Base-by-base conservation (phyloP, 176 grass and related monocot species). In the Avena atlantica region DNA sequence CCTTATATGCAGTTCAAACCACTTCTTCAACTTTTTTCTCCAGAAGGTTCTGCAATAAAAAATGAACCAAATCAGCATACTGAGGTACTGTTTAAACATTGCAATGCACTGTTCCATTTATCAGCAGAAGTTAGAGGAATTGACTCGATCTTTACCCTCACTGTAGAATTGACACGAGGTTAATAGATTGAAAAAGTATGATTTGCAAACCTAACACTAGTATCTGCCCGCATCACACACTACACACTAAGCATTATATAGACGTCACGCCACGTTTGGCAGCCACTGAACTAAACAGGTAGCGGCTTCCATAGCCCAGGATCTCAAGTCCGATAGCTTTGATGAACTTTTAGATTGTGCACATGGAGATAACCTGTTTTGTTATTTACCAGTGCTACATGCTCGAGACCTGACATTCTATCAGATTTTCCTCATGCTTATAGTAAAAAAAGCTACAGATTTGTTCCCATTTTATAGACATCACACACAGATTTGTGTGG, bases 1-100 rank as follows among this genome's bases (percentile, higher is more conserved):
- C 27, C 58, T 86, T 73, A 74, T 74, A 73, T 91, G 83, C 88
- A 91, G 70, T 90, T 90, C 56, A 81, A 90, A 87, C 88, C 86
- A 47, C 47, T 77, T 84, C 84, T 89, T 83, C 83, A 91, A 53
- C 36, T 81, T 42, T 83, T 88, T 61, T 79, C 83, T 61, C 58
- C 25, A 36, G 85, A 93, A 92, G 88, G 47, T 62, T 64, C 37
- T 77, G 74, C 74, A 78, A 15, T 25, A 24, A 82, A 81, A 65
- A 88, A 88, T 84, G 78, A 62, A 66, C 78, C 79, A 88, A 62
- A 44, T 84, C 47, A 74, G 70, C 34, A 25, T 47, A 80, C 78
- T 31, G 47, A 96, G 91, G 94, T 96, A 91, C 45, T 56, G n/a
- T 72, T 78, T 84, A 53, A 34, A 55, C 25, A 55, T 56, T 12